Evolutionary conservation across 176 grass and related monocot genomes (phyloP).

Genomic region (Bothriochloa decipiens): DNA sequence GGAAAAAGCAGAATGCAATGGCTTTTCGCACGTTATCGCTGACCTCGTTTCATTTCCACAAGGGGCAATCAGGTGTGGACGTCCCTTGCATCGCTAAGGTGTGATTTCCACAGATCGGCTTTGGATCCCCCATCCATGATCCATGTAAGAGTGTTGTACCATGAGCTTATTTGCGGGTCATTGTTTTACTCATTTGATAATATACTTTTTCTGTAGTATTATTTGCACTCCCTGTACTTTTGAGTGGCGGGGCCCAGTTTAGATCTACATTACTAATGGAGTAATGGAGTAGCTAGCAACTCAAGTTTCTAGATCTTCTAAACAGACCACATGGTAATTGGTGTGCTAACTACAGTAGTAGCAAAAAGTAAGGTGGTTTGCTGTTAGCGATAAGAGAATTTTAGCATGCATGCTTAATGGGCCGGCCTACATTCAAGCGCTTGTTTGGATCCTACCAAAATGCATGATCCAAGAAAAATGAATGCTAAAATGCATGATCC

Average conservation of each 20-base stretch:
- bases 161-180: background rate
- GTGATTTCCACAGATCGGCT: background rate
- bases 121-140: background rate
- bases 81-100: slow-evolving; percentile 6
- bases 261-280: background rate
- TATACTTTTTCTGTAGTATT: background rate
- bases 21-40: background rate
- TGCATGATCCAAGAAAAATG: too few species aligned
- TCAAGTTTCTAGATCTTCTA: background rate
- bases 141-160: background rate
- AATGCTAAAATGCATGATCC: too few species aligned
- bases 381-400: too few species aligned
- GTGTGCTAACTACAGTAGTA: too few species aligned
- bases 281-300: background rate
- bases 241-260: background rate
- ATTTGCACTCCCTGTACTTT: background rate
- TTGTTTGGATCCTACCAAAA: too few species aligned
- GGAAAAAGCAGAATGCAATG: background rate
- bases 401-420: too few species aligned
- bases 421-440: too few species aligned
- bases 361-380: too few species aligned
- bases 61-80: background rate
- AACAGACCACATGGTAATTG: too few species aligned
- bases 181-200: background rate
- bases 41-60: slow-evolving; percentile 26